These are phyloP conservation scores for Mortierella alpina DNA, from an alignment of 192 early-diverging fungal species.

Conservation along the genomic window DNA sequence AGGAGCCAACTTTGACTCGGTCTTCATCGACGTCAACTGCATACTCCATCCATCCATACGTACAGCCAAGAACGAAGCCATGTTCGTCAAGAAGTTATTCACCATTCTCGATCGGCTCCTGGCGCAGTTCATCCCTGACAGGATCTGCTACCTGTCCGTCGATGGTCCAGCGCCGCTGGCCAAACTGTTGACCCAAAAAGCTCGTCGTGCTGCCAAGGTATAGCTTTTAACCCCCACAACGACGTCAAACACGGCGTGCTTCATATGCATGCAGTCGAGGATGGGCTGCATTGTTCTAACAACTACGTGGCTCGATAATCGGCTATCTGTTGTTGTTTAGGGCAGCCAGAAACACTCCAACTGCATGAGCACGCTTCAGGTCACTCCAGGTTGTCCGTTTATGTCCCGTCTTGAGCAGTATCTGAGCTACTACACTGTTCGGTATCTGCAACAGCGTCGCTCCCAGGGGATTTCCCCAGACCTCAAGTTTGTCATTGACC, in stretches of 20 bases:
- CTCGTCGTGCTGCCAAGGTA: conserved; percentile 36
- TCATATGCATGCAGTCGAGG: neutral
- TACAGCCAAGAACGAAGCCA: conserved; percentile 34
- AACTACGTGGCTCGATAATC: neutral
- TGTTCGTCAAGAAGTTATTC: conserved; percentile 48
- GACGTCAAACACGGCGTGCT: neutral
- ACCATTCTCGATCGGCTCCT: conserved; percentile 35
- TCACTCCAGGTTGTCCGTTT: conserved; percentile 52
- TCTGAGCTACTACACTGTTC: conserved; percentile 47
- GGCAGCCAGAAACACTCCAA: conserved; percentile 7
- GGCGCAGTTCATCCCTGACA: conserved; percentile 29
- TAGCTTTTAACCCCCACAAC: neutral
- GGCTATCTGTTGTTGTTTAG: neutral
- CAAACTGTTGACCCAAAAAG: conserved; percentile 44
- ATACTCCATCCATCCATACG: conserved; percentile 47
- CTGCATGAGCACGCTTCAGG: conserved; percentile 41
- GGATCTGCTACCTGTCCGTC: conserved; percentile 51
- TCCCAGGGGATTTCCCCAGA: conserved; percentile 37
- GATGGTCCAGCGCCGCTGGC: conserved; percentile 52
- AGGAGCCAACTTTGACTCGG: conserved; percentile 45
- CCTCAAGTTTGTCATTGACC: conserved; percentile 55
- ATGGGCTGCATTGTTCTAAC: neutral
- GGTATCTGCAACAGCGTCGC: conserved; percentile 44
- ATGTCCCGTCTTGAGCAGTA: conserved; percentile 51
- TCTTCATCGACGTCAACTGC: conserved; percentile 53